Percentiles rank a stretch among this genome's conserved stretches.
phyloP scores from a whole-genome alignment of 371 early-diverging fungal genomes.

The Apophysomyces ossiformis region DNA sequence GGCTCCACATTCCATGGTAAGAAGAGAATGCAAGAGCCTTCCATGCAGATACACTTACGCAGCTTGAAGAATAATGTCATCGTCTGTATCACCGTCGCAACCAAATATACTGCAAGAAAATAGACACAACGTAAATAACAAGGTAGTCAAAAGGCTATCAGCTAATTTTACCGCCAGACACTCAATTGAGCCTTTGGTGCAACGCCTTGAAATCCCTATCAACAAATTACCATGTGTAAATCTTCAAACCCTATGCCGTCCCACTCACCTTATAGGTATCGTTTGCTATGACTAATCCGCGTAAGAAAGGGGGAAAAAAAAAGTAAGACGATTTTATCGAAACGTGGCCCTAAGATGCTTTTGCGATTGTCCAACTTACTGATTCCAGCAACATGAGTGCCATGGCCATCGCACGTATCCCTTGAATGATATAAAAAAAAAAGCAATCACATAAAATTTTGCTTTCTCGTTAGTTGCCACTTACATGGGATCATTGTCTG shows the following conservation, averaged over 20 bases:
- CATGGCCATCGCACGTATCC: conserved; percentile 43
- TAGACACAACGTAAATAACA: not conserved
- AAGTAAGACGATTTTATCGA: no score
- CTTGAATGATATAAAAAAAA: conserved; percentile 5
- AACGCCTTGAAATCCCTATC: conserved; percentile 24
- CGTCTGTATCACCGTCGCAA: conserved; percentile 17
- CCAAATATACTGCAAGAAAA: conserved; percentile 13
- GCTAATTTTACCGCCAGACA: conserved; percentile 15
- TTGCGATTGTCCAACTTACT: not conserved
- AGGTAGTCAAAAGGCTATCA: not conserved
- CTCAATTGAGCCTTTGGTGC: conserved; percentile 20
- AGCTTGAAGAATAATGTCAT: conserved; percentile 21
- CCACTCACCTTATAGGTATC: conserved; percentile 25
- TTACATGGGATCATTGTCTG: conserved; percentile 28
- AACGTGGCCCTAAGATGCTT: no score
- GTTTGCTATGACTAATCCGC: conserved; percentile 43
- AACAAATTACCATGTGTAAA: not conserved
- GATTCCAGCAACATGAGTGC: conserved; percentile 64
- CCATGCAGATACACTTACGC: conserved; percentile 12
- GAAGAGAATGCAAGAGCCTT: not conserved
- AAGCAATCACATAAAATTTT: not conserved
- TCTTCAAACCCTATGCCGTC: not conserved
- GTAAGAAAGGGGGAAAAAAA: no score
- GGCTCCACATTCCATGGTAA: not conserved
- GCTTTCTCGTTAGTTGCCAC: not conserved